Percentiles rank a stretch among this genome's conserved stretches.
These are phyloP conservation scores for Colletotrichum abscissum DNA, from an alignment of 2,329 filamentous ascomycete genomes.

Conservation along the genomic window DNA sequence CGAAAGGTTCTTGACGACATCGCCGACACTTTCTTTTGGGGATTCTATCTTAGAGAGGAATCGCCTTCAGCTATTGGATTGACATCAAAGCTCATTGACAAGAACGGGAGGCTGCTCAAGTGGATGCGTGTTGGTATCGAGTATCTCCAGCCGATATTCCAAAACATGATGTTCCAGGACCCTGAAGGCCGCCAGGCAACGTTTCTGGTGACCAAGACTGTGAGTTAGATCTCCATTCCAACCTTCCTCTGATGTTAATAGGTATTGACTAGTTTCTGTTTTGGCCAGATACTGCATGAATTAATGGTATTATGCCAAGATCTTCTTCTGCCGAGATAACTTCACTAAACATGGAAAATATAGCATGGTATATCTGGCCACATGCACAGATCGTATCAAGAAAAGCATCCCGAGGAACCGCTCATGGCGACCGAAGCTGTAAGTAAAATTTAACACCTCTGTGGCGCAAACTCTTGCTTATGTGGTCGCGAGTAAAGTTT, in stretches of 20 bases:
- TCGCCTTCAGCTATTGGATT: neutral
- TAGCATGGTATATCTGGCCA: neutral
- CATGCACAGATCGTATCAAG: neutral
- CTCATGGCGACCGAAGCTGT: neutral
- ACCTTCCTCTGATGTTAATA: neutral
- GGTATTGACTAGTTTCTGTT: neutral
- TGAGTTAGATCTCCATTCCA: neutral
- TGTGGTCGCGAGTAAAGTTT: neutral
- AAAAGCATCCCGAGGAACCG: accelerated
- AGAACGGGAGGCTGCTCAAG: neutral
- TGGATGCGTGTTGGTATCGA: neutral
- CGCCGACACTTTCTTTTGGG: slow-evolving; percentile 1
- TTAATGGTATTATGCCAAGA: slow-evolving; percentile 2
- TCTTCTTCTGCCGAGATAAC: too few relatives aligned
- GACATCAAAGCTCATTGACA: neutral
- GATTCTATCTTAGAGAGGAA: slow-evolving; percentile 7
- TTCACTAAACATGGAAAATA: neutral
- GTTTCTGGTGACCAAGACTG: neutral
- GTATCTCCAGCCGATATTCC: neutral
- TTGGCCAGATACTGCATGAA: slow-evolving; percentile 20
- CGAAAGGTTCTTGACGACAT: neutral
- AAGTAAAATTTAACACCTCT: neutral
- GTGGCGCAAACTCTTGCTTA: neutral
- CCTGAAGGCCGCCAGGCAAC: neutral
- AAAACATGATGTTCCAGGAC: neutral